Base-by-base conservation (phyloP, 768 basidiomycete species). In the Russula earlei region DNA sequence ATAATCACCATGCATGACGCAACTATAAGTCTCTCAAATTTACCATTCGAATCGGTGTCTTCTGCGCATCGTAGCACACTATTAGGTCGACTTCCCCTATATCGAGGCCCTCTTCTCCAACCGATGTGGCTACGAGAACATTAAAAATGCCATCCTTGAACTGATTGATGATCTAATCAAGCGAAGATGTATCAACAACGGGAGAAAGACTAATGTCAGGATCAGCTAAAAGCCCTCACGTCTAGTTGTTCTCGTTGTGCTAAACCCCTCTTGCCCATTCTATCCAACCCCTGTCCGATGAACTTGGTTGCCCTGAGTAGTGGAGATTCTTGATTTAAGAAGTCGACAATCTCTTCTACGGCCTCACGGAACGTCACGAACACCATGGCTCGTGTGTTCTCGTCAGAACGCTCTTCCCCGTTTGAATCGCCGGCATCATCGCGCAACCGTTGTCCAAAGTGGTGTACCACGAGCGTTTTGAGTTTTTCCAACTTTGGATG, bases 61-160 rank as follows among this genome's bases (percentile, higher is more conserved):
- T 96, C 64, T 94, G 91, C 24, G 93, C 85, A 62, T 99, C 96
- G 68, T 98, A 99, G 65, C 94, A 97, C 46, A 97, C 74, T 54
- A 97, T 95, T 66, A 93, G 75, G 67, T 99, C 96, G 15, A 99
- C 85, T 67, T 96, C 94, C 31, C 96, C 96, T 53, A 99, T 99
- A 68, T 99, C 96, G 17, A 99, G 76, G 55, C 96, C 96, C 69
- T 99, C 96, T 71, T 99, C 96, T 20, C 96, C 96, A 52, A 99
- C 91, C 4, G 88, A 95, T 5, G 96, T 98, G 1, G 94, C 87
- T 8, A 99, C 95, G 11, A 99, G 74, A 36, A 96, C 84, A 63
- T 99, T 99, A 68, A 81, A 91, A 56, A 83, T 83, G 11, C 91
- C 92, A 4, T 71, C 72, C 67, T 93, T 93, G 75, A 99, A 98